Evolutionary conservation across 805 yeast species (phyloP), one percentile per base, ranked within the genome.

Genomic region (Saitoella complicata): DNA sequence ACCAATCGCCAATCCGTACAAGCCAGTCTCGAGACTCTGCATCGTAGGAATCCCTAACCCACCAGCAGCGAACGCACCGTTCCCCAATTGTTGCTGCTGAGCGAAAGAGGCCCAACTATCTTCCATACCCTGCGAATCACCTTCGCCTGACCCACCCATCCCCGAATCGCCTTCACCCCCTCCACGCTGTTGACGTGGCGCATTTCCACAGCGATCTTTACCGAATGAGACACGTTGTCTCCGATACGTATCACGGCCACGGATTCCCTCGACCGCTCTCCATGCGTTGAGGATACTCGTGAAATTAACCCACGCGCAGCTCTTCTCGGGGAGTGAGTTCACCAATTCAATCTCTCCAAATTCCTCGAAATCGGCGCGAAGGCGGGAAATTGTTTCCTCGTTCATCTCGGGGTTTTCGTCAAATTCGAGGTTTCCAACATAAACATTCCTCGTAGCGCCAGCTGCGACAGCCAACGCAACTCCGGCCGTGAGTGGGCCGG

Each of bases 291-390:
- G 81, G 53, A 91, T 84, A 59, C 85, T 82, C 13, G 94, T 84
- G 57, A 85, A 87, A 60, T 87, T 87, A 46, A 87, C 80, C 62
- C 88, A 87, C 30, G 91, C 94, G 63, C 96, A 87, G 47, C 79
- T 77, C 60, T 80, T 80, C 54, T 81, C 91, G 39, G 76, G 77
- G 47, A 84, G 68, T 58, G 81, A 82, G 59, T 91, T 87, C 58
- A 91, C 82, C 62, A 87, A 97, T 62, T 91, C 98, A 52, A 91
- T 83, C 51, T 84, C 95, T 38, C 98, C 98, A 65, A 77, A 87
- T 55, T 76, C 79, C 31, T 75, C 67, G 58, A 88, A 87, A 59
- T 80, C 86, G 5, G 62, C 64, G 54, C 88, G 71, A 53, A 88
- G 68, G 46, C 76, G 76, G 5, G 64, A 58, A 58, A 63, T 55